phyloP scores from a whole-genome alignment of 768 basidiomycete species.

The Russula dissimulans region DNA sequence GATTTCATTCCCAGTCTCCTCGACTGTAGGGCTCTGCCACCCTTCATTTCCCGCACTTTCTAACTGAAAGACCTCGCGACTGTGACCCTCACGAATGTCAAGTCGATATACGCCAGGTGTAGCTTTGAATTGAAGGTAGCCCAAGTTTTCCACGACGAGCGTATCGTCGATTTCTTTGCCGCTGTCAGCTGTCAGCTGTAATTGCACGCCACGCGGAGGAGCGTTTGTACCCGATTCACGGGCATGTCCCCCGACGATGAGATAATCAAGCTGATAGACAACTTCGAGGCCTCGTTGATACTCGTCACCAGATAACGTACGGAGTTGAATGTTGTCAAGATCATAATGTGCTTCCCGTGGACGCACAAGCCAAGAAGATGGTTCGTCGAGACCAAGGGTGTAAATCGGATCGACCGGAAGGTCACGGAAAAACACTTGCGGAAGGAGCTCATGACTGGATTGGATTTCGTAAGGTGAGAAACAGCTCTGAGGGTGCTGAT shows the following conservation, averaged over 20 bases:
- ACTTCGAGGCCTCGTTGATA: constrained; percentile 51
- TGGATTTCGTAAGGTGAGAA: background rate
- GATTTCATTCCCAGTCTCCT: constrained; percentile 61
- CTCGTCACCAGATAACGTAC: constrained; percentile 49
- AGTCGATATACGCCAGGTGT: constrained; percentile 82
- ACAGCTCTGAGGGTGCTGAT: background rate
- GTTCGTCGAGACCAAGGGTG: constrained; percentile 89
- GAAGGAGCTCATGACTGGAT: constrained; percentile 46
- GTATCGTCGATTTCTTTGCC: constrained; percentile 64
- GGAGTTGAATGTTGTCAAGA: constrained; percentile 90
- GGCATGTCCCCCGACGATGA: constrained; percentile 92
- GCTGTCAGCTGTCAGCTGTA: constrained; percentile 56
- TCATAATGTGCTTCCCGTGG: constrained; percentile 85
- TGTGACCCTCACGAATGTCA: constrained; percentile 74
- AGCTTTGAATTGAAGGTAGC: constrained; percentile 93
- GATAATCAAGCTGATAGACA: constrained; percentile 79
- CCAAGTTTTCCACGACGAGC: constrained; percentile 86
- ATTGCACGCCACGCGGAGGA: constrained; percentile 85
- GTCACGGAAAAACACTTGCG: constrained; percentile 53
- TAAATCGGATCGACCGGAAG: constrained; percentile 85
- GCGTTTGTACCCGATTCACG: constrained; percentile 54
- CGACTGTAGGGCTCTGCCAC: constrained; percentile 70
- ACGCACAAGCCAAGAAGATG: constrained; percentile 86
- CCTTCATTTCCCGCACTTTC: constrained; percentile 86
- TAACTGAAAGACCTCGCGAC: constrained; percentile 68